These are phyloP conservation scores for Teratosphaeria destructans DNA, from an alignment of 2,329 filamentous ascomycete genomes.

Conservation along the genomic window DNA sequence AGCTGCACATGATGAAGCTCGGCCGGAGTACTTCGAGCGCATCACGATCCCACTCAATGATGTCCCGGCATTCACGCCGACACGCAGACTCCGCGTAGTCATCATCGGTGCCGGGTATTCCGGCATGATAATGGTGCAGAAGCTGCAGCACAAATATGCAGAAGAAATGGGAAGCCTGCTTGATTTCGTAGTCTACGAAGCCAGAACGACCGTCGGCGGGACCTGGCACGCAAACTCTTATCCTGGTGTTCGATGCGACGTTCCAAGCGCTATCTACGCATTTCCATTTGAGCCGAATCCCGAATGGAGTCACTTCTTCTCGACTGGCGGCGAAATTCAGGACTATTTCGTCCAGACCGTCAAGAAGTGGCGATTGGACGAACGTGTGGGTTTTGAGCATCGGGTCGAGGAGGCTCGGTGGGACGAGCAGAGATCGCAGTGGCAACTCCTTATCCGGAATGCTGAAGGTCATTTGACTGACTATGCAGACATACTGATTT, in stretches of 20 bases:
- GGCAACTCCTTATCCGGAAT: slow-evolving; percentile 25
- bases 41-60: slow-evolving; percentile 7
- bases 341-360: slow-evolving; percentile 31
- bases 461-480: slow-evolving; percentile 16
- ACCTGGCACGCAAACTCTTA: slow-evolving; percentile 30
- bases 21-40: background rate
- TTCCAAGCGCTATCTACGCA: slow-evolving; percentile 3
- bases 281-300: slow-evolving; percentile 26
- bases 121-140: slow-evolving; percentile 30
- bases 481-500: slow-evolving; percentile 29
- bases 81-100: slow-evolving; percentile 13
- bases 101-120: slow-evolving; percentile 24
- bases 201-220: slow-evolving; percentile 26
- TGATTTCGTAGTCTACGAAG: slow-evolving; percentile 31
- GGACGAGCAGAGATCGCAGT: slow-evolving; percentile 27
- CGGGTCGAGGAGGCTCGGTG: slow-evolving; percentile 29
- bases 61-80: slow-evolving; percentile 9
- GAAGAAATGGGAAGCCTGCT: slow-evolving; percentile 21
- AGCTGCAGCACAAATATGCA: slow-evolving; percentile 24
- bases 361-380: slow-evolving; percentile 29
- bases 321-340: slow-evolving; percentile 30
- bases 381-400: slow-evolving; percentile 28
- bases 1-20: background rate
- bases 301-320: slow-evolving; percentile 25
- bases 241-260: slow-evolving; percentile 9